Percentiles rank a stretch among this genome's conserved stretches.
Conservation (phyloP, 1,139 yeast species). For the Blastobotrys elegans region DNA sequence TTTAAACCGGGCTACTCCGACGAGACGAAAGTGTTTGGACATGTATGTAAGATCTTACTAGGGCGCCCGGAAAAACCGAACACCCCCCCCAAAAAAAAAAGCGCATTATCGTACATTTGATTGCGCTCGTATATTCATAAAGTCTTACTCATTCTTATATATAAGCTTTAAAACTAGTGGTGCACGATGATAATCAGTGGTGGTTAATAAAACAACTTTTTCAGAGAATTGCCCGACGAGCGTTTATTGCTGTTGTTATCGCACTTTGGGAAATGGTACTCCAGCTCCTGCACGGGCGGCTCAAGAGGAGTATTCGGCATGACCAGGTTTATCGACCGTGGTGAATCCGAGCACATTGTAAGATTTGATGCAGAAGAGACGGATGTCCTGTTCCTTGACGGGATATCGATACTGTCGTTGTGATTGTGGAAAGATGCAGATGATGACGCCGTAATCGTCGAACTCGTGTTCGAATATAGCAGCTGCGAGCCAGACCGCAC, state of each 20-base stretch:
- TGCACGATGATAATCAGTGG: neutral
- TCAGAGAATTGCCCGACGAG: neutral
- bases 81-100: too few species aligned
- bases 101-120: too few species aligned
- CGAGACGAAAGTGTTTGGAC: too few species aligned
- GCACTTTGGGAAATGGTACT: slow-evolving; percentile 21
- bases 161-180: too few species aligned
- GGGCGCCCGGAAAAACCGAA: too few species aligned
- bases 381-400: slow-evolving; percentile 5
- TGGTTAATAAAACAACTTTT: slow-evolving; percentile 8
- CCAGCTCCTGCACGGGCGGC: slow-evolving; percentile 16
- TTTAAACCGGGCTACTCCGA: too few species aligned
- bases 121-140: too few species aligned
- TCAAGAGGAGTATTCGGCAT: slow-evolving; percentile 18
- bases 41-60: too few species aligned
- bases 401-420: slow-evolving; percentile 5
- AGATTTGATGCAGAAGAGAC: slow-evolving; percentile 5
- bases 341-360: slow-evolving; percentile 15
- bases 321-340: slow-evolving; percentile 22
- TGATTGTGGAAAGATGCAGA: neutral
- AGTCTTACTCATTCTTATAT: too few species aligned
- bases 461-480: slow-evolving; percentile 4
- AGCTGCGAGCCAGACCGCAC: slow-evolving; percentile 19
- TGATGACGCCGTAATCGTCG: neutral
- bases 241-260: neutral